Evolutionary conservation across 768 basidiomycete species (phyloP), one percentile per base, ranked within the genome.

Genomic region (Lyophyllum shimeji): DNA sequence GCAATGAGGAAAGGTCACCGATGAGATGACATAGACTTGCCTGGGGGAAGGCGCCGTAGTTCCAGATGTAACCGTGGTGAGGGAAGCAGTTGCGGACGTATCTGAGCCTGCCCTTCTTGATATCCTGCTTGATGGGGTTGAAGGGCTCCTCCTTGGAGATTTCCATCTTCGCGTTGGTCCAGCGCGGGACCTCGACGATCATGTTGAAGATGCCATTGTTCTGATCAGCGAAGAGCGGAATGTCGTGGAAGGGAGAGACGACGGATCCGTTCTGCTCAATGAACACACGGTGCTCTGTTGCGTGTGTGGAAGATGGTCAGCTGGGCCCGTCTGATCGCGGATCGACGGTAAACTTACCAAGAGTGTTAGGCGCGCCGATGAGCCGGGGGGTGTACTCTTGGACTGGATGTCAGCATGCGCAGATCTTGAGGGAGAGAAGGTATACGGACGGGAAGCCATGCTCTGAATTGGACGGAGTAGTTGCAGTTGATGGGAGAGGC

Each of bases 101-200:
- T 66, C 97, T 91, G 73, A 98, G 78, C 69, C 90, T 92, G 67
- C 93, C 93, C 77, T 93, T 94, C 80, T 97, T 98, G 74, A 91
- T 88, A 73, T 98, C 96, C 79, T 99, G 97, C 74, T 97, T 96
- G 89, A 99, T 98, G 67, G 97, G 97, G 78, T 99, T 99, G 86
- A 98, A 93, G n/a, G 84, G 52, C 74, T 98, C 96, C 67, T 97
- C 95, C 76, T 97, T 99, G 75, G 83, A 96, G 73, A 97, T 97
- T 77, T 99, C 97, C 90, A 98, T 91, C 83, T 99, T 98, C 52
- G 97, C 97, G 81, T 99, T 98, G 73, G 95, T 97, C 97, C 97
- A 99, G 67, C 97, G 90, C 47, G 97, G 97, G 55, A 96, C 85
- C 77, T 97, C 93, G 75, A 97, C 95, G 73, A 97, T 80, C 93